Evolutionary conservation across 1,284 basidiomycete genomes (phyloP), one percentile per base, ranked within the genome.

Genomic region (Ceratobasidium sp.): DNA sequence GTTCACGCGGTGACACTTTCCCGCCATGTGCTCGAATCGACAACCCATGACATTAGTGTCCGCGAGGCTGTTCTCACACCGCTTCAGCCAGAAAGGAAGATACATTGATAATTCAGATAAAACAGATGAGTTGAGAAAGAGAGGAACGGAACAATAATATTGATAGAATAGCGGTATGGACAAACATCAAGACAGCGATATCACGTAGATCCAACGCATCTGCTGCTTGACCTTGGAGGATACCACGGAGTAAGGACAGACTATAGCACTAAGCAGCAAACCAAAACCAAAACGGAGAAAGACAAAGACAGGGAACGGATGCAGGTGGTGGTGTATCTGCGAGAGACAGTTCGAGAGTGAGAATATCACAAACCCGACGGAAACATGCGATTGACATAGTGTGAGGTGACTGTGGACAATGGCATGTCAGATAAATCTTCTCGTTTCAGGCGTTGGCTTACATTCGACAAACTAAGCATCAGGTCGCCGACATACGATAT

Each of bases 221-320:
- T 31, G 45, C 27, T 45, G n/a, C 48, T 48, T 47, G 63, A 47
- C 50, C 29, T 56, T 44, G 24, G 65, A 51, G 24, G 47, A 45
- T 54, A 67, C 65, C 65, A 27, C 17, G 44, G 50, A 54, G 65
- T 67, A 67, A 67, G 50, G 65, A 67, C 65, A 67, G 65, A 41
- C 41, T 36, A 44, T 47, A 66, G 53, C n/a, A 33, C 56, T 17
- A 22, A 19, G 6, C 11, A 59, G 17, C 24, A 19, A 22, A 67
- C 11, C 27, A 33, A 44, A 41, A 17, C 19, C 36, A 41, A 41
- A 11, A 67, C 29, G 17, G 27, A 41, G 44, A 33, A 51, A 67
- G 65, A 19, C 50, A 36, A 33, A 15, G 59, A 27, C 33, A n/a
- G n/a, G n/a, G n/a, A n/a, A n/a, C n/a, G n/a, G n/a, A n/a, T n/a